phyloP scores from a whole-genome alignment of 495 filamentous ascomycete species.

The Neurospora intermedia region DNA sequence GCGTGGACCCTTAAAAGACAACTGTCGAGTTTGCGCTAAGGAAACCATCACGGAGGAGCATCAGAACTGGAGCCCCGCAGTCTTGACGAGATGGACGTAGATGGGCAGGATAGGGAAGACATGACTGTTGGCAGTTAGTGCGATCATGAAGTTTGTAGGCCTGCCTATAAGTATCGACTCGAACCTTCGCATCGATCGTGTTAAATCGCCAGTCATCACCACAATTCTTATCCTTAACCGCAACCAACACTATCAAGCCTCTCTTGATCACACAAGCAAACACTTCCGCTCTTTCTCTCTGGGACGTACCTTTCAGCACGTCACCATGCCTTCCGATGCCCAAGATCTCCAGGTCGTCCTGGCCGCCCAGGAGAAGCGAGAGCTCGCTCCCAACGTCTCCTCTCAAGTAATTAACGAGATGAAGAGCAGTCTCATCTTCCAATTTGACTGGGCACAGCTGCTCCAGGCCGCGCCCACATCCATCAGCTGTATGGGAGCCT shows the following conservation, averaged over 20 bases:
- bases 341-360: neutral
- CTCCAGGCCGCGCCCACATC: neutral
- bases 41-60: neutral
- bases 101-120: neutral
- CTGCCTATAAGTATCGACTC: neutral
- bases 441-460: neutral
- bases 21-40: neutral
- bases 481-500: neutral
- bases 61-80: neutral
- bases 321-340: neutral
- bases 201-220: neutral
- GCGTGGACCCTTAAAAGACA: neutral
- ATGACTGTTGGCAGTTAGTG: neutral
- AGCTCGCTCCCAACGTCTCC: neutral
- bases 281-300: neutral
- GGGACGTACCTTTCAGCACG: neutral
- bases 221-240: neutral
- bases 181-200: neutral
- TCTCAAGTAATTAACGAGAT: neutral
- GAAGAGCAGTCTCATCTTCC: neutral
- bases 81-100: neutral
- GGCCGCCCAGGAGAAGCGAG: neutral
- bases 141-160: neutral
- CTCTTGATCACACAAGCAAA: neutral
- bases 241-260: neutral